Conservation (phyloP, 176 grass and related monocot species). For the Avena eriantha region DNA sequence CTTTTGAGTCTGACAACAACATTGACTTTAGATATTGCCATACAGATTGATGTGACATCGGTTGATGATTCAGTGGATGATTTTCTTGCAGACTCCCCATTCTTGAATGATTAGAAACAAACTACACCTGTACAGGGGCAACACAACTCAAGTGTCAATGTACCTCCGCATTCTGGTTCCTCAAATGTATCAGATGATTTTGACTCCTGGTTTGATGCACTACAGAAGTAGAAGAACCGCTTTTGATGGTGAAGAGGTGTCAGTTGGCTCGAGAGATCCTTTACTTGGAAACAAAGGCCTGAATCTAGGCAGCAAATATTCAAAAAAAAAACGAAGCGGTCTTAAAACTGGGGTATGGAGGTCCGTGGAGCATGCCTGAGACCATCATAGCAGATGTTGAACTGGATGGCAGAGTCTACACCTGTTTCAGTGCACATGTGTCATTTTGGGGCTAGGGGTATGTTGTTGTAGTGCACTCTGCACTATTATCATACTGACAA, state of each 20-base stretch:
- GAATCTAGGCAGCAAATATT: too few species aligned
- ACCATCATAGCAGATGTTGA: not conserved
- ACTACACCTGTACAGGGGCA: too few species aligned
- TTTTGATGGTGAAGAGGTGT: too few species aligned
- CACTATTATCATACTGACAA: not conserved
- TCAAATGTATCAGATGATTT: too few species aligned
- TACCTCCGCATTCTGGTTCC: too few species aligned
- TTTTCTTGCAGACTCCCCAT: conserved; percentile 44
- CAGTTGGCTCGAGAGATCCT: too few species aligned
- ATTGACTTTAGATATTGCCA: conserved; percentile 6
- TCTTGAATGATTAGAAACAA: conserved; percentile 47
- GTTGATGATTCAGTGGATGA: conserved; percentile 58
- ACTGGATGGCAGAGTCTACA: conserved; percentile 13
- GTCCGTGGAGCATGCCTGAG: too few species aligned
- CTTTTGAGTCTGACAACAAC: conserved; percentile 14
- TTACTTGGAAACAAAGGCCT: too few species aligned
- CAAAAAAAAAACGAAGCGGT: too few species aligned
- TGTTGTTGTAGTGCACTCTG: not conserved
- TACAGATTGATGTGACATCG: conserved; percentile 37
- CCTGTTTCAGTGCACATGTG: not conserved
- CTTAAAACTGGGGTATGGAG: not conserved
- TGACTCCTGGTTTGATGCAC: too few species aligned
- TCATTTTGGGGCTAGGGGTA: not conserved
- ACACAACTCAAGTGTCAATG: too few species aligned
- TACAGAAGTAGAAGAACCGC: too few species aligned